Base-by-base conservation (phyloP, 176 grass and related monocot genomes). In the Microstegium vimineum region DNA sequence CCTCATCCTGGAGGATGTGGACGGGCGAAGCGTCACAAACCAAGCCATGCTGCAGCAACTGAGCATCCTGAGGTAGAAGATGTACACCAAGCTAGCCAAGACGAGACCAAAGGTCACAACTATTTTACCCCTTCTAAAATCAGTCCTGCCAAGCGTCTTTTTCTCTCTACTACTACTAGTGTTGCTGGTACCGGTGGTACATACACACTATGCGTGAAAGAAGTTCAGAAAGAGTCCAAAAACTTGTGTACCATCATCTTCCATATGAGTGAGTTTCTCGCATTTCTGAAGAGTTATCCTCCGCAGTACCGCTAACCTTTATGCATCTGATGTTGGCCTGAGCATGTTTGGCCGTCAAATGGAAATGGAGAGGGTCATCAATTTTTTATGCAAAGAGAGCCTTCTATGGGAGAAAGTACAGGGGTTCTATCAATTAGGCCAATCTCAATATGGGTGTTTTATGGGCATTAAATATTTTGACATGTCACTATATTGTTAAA, bases 11-110 rank as follows among this genome's bases (percentile, higher is more conserved):
- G 83, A 85, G 73, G 82, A 84, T 31, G 68, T 57, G 0, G 56
- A 73, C 6, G 41, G 63, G 2, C 59, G 69, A 25, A 20, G 14
- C 11, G 25, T 73, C 26, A 80, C 62, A 32, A 74, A 32, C 6
- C 8, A 43, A 75, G 69, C 15, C 35, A 81, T 81, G 84, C 60
- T 81, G 13, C 59, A 74, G 4, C 77, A 81, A 12, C 61, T 86
- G 32, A 36, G 17, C 59, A 26, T 67, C 33, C 61, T 81, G 28
- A 66, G 12, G 51, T 35, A 80, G 18, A 69, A 61, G 18, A 73
- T 66, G 59, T 71, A 74, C 5, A 72, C 31, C 9, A 72, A 79
- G 46, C 6, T n/a, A 35, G 40, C 14, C 30, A 79, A n/a, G 56
- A 80, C 4, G 20, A 67, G 1, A 41, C 10, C 45, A 47, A 17